Percentiles rank a stretch among this genome's conserved stretches.
Evolutionary conservation across 805 yeast genomes (phyloP).

Genomic region (Wickerhamomyces tratensis): DNA sequence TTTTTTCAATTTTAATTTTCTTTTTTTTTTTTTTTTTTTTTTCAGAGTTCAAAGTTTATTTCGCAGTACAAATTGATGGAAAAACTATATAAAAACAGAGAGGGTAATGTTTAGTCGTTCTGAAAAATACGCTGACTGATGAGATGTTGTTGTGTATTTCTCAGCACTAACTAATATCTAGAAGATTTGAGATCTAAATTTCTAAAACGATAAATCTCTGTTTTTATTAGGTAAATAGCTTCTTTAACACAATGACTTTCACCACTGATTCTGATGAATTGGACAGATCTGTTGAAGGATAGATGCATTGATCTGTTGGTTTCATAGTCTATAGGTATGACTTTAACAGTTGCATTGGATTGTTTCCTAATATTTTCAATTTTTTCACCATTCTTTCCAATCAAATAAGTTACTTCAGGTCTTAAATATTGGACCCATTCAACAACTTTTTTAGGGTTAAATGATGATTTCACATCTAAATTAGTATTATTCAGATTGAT

Average conservation of each 20-base stretch:
- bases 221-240: constrained; percentile 19
- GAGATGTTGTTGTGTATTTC: not conserved
- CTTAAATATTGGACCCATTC: constrained; percentile 14
- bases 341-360: constrained; percentile 29
- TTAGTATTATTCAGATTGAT: too few species aligned
- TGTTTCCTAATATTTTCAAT: constrained; percentile 25
- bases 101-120: not conserved
- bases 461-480: too few species aligned
- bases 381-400: constrained; percentile 32
- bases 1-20: constrained; percentile 12
- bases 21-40: not conserved
- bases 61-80: too few species aligned
- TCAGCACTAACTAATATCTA: too few species aligned
- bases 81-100: too few species aligned
- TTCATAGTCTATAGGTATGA: constrained; percentile 22
- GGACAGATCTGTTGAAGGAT: constrained; percentile 9
- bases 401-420: constrained; percentile 29
- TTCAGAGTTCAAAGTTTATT: too few species aligned
- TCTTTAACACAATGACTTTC: constrained; percentile 11
- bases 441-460: not conserved
- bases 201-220: constrained; percentile 13
- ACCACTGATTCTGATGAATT: constrained; percentile 24
- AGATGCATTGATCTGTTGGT: constrained; percentile 9
- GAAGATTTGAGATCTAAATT: not conserved
- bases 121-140: not conserved